Base-by-base conservation (phyloP, 495 filamentous ascomycete species). In the Penicillium roqueforti region DNA sequence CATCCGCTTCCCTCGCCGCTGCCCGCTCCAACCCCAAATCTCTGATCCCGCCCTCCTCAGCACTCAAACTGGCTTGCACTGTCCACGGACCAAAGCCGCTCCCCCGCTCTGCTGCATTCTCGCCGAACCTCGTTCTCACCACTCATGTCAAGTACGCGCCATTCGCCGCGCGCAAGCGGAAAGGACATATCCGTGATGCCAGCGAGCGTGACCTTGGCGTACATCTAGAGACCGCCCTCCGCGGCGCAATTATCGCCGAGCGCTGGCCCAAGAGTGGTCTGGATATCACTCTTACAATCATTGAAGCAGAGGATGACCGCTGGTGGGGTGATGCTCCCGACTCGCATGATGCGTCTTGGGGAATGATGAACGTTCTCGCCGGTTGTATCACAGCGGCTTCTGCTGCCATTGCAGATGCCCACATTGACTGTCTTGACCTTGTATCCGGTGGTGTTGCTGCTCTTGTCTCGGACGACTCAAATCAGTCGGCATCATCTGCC, bases 241-340 rank as follows among this genome's bases (percentile, higher is more conserved):
- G 88, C 25, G 92, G 95, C 3, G 87, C 89, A 3, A 86, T 97
- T 43, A 91, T 97, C 57, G 90, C 89, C 11, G 89, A 93, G 60
- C 79, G 91, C 29, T 98, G 93, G 90, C 93, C 93, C 16, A 98
- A 98, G 78, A 95, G 89, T 66, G 91, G 91, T 16, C 83, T 95
- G 11, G 93, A 98, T 57, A 84, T 97, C 28, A 85, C 95, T 7
- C 80, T 98, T 48, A 97, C 91, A 0, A 83, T 98, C 37, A 74
- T 98, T 13, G 93, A 98, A 73, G 95, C 89, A 6, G 93, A 97
- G 57, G 85, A 83, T 54, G 87, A 87, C 49, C 80, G 82, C 48
- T 81, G 79, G 77, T 80, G 79, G 79, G 77, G 79, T 20, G 74
- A 82, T 66, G 67, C 69, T 16, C 68, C 74, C 0, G 69, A 75